Conservation (phyloP, 2,329 filamentous ascomycete genomes). For the Trichoderma sp. region DNA sequence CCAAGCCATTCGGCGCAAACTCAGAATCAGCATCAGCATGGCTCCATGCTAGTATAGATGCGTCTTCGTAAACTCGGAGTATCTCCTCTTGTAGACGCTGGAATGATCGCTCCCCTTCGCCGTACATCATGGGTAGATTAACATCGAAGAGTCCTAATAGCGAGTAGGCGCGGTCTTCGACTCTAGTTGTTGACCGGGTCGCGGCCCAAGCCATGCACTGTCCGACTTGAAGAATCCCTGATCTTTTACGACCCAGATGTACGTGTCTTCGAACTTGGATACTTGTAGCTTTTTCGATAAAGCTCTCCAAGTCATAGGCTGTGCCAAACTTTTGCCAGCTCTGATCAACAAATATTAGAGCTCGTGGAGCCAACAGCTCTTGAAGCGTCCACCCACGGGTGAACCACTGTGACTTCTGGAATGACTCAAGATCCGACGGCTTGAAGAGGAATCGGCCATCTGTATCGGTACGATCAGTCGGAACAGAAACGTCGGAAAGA, state of each 20-base stretch:
- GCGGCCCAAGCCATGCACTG: background rate
- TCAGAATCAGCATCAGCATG: background rate
- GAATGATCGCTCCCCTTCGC: background rate
- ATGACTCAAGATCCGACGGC: background rate
- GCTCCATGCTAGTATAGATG: background rate
- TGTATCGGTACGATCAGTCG: background rate
- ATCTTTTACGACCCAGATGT: background rate
- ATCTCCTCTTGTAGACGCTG: background rate
- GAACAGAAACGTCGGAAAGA: background rate
- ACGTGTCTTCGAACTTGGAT: background rate
- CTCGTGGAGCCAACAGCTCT: background rate
- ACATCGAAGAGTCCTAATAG: background rate
- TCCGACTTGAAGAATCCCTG: background rate
- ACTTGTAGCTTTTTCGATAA: background rate
- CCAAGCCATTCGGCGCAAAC: background rate
- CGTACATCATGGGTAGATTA: background rate
- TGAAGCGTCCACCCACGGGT: background rate
- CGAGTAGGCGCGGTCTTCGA: background rate
- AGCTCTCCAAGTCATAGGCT: background rate
- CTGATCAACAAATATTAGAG: background rate
- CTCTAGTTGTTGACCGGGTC: background rate
- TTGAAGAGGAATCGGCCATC: background rate
- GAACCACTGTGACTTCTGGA: background rate
- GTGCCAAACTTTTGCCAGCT: background rate
- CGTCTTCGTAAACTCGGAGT: background rate